Percentiles rank a stretch among this genome's conserved stretches.
These are phyloP conservation scores for Amesomyces nigricolor DNA, from an alignment of 2,329 filamentous ascomycete species.

Conservation along the genomic window DNA sequence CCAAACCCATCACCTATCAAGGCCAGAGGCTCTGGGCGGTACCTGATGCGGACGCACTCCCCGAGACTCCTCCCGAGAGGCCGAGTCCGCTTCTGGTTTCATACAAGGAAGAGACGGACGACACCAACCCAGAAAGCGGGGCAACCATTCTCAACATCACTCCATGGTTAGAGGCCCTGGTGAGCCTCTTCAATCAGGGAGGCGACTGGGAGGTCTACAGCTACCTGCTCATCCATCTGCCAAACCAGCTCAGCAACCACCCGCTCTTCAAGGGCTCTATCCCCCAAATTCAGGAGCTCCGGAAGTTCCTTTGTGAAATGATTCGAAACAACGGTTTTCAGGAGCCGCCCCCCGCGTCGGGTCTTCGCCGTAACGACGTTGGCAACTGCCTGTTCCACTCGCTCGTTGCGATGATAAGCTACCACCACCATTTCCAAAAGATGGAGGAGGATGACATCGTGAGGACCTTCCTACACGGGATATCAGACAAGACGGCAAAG, in stretches of 20 bases:
- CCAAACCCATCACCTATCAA: slow-evolving; percentile 29
- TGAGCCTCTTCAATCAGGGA: slow-evolving; percentile 66
- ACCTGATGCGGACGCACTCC: slow-evolving; percentile 52
- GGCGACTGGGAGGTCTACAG: slow-evolving; percentile 90
- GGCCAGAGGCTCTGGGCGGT: slow-evolving; percentile 54
- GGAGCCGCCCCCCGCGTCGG: slow-evolving; percentile 73
- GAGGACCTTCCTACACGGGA: slow-evolving; percentile 76
- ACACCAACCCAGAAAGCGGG: slow-evolving; percentile 11
- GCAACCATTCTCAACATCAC: slow-evolving; percentile 49
- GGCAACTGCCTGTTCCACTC: slow-evolving; percentile 83
- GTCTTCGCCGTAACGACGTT: slow-evolving; percentile 80
- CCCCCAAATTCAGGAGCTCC: slow-evolving; percentile 67
- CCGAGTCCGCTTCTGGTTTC: slow-evolving; percentile 51
- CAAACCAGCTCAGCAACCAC: slow-evolving; percentile 84
- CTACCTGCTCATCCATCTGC: slow-evolving; percentile 79
- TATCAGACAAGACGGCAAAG: slow-evolving; percentile 82
- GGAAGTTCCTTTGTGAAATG: slow-evolving; percentile 74
- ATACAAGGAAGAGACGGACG: slow-evolving; percentile 23
- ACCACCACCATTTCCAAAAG: slow-evolving; percentile 78
- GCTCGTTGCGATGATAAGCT: slow-evolving; percentile 82
- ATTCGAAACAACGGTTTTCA: slow-evolving; percentile 71
- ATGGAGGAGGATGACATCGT: slow-evolving; percentile 86
- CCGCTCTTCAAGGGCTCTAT: slow-evolving; percentile 72
- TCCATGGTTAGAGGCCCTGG: slow-evolving; percentile 71
- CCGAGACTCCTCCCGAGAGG: slow-evolving; percentile 39